These are phyloP conservation scores for Entomortierella parvispora DNA, from an alignment of 192 early-diverging fungal species.

Conservation along the genomic window DNA sequence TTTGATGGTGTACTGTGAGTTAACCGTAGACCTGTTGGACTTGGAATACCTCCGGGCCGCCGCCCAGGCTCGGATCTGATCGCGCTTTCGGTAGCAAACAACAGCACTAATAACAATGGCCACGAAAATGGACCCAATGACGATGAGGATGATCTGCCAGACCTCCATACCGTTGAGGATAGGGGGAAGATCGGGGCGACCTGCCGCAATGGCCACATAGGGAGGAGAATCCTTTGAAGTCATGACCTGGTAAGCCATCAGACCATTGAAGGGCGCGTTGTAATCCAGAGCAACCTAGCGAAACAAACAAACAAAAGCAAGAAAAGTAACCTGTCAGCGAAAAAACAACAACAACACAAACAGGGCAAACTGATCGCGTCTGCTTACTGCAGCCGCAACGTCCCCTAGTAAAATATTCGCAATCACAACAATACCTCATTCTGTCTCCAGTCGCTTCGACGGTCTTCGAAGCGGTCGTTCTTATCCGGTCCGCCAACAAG, in stretches of 20 bases:
- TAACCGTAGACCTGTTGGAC: not conserved
- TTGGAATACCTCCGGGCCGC: conserved; percentile 15
- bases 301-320: too few relatives aligned
- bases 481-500: conserved; percentile 68
- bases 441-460: conserved; percentile 56
- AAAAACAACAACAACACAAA: too few relatives aligned
- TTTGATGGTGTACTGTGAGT: not conserved
- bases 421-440: conserved; percentile 65
- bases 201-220: conserved; percentile 58
- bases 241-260: conserved; percentile 63
- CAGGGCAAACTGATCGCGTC: too few relatives aligned
- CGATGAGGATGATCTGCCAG: conserved; percentile 63
- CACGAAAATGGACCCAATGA: conserved; percentile 54
- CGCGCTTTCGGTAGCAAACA: conserved; percentile 33
- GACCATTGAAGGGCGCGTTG: conserved; percentile 60
- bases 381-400: too few relatives aligned
- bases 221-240: conserved; percentile 51
- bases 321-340: too few relatives aligned
- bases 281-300: conserved; percentile 63
- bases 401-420: too few relatives aligned
- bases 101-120: conserved; percentile 30
- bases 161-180: conserved; percentile 40
- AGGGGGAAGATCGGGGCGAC: conserved; percentile 53
- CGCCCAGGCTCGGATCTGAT: conserved; percentile 48
- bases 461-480: conserved; percentile 60